Evolutionary conservation across 2,329 filamentous ascomycete species (phyloP).

Genomic region (Myriangium duriaei): DNA sequence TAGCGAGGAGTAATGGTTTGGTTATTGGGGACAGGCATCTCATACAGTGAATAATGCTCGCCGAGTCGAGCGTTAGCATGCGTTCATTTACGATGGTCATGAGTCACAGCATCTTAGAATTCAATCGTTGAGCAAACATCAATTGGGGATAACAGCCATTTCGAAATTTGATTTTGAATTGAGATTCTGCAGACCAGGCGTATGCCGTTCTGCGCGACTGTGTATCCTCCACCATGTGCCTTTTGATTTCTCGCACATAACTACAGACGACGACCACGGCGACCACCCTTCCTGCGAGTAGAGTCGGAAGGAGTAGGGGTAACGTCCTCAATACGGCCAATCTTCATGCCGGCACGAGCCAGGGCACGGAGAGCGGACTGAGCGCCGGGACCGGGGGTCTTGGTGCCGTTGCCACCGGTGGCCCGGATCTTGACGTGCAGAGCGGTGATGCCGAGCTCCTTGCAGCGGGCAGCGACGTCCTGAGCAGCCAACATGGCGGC

Average conservation of each 20-base stretch:
- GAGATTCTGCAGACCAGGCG: conserved; percentile 25
- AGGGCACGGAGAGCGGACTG: conserved; percentile 98
- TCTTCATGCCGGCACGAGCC: conserved; percentile 99
- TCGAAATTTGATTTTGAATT: conserved; percentile 6
- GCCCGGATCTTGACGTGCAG: conserved; percentile 99
- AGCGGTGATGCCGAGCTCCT: conserved; percentile 77
- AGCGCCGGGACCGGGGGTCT: conserved; percentile 97
- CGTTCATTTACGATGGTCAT: not conserved
- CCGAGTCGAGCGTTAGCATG: no score
- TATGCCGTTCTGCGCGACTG: conserved; percentile 28
- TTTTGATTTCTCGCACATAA: conserved; percentile 4
- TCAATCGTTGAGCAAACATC: not conserved
- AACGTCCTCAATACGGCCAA: conserved; percentile 98
- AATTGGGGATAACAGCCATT: conserved; percentile 1
- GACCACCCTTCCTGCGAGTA: conserved; percentile 99
- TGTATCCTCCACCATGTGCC: conserved; percentile 17
- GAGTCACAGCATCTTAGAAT: not conserved
- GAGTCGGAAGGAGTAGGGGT: conserved; percentile 98
- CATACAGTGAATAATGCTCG: no score
- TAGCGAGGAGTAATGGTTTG: no score
- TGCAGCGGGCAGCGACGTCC: conserved; percentile 76
- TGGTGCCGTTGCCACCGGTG: conserved; percentile 98
- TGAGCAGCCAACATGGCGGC: conserved; percentile 99
- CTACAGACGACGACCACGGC: conserved; percentile 99
- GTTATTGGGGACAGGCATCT: no score